Percentiles rank a stretch among this genome's conserved stretches.
Evolutionary conservation across 2,329 filamentous ascomycete genomes (phyloP).

Genomic region (Fusarium torulosum): DNA sequence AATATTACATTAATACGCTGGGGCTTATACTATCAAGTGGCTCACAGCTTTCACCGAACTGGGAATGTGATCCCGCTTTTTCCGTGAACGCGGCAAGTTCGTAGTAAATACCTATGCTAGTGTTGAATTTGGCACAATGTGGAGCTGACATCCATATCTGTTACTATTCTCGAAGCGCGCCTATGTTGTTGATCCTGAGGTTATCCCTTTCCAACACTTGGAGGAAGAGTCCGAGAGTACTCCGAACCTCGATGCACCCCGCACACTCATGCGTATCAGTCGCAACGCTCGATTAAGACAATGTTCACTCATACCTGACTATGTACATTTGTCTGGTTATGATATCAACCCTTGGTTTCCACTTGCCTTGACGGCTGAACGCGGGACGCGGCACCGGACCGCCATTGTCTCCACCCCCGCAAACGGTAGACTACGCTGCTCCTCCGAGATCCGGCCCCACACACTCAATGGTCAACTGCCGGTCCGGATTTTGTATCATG

Average conservation of each 20-base stretch:
- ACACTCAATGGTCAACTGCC: background rate
- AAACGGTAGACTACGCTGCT: background rate
- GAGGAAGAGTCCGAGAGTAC: conserved; percentile 27
- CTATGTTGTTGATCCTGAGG: conserved; percentile 14
- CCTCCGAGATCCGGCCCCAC: conserved; percentile 17
- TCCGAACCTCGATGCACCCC: conserved; percentile 19
- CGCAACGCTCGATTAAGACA: too few species aligned
- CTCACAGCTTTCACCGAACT: background rate
- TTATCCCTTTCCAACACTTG: background rate
- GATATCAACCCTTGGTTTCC: background rate
- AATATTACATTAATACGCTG: too few species aligned
- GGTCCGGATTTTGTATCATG: background rate
- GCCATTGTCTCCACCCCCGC: conserved; percentile 9
- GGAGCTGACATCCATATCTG: conserved; percentile 7
- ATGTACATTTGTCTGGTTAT: background rate
- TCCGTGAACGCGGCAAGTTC: background rate
- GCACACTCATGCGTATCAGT: background rate
- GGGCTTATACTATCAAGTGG: too few species aligned
- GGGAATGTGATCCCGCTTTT: conserved; percentile 21
- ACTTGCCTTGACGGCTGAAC: background rate
- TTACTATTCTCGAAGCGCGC: conserved; percentile 8
- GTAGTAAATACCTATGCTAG: background rate
- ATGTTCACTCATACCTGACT: too few species aligned
- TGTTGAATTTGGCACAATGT: background rate
- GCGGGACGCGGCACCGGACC: conserved; percentile 18